Conservation (phyloP, 768 basidiomycete species). For the Xanthoconium stramineum region DNA sequence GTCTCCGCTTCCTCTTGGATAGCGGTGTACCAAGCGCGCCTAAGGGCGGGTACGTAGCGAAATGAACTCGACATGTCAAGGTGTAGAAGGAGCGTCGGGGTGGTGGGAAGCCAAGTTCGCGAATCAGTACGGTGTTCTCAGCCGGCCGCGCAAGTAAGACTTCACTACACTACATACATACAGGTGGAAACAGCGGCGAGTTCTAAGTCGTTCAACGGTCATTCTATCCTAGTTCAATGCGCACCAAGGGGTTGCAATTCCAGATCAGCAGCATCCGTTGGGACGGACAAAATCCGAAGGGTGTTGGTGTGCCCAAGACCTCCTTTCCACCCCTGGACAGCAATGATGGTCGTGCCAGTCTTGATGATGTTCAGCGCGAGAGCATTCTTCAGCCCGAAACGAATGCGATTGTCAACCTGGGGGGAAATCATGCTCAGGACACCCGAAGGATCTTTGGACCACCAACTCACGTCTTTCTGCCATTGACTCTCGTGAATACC, state of each 20-base stretch:
- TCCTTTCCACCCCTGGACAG: constrained; percentile 99
- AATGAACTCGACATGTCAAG: too few relatives aligned
- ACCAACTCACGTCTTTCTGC: constrained; percentile 85
- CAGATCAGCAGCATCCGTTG: constrained; percentile 76
- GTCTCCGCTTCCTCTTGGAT: too few relatives aligned
- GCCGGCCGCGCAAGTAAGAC: too few relatives aligned
- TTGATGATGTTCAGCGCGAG: constrained; percentile 82
- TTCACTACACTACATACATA: constrained; percentile 4
- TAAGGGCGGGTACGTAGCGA: too few relatives aligned
- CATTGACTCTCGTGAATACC: constrained; percentile 86
- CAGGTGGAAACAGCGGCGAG: constrained; percentile 1
- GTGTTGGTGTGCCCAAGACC: constrained; percentile 96
- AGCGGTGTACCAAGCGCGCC: too few relatives aligned
- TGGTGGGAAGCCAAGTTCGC: too few relatives aligned
- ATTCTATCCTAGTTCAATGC: constrained; percentile 11
- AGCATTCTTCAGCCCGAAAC: constrained; percentile 83
- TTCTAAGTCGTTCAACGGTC: constrained; percentile 6
- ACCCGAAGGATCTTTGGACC: not conserved
- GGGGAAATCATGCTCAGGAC: constrained; percentile 10
- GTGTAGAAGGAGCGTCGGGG: too few relatives aligned
- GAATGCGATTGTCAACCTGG: constrained; percentile 85
- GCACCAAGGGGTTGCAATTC: constrained; percentile 61
- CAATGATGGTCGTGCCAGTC: constrained; percentile 85
- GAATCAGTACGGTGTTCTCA: too few relatives aligned
- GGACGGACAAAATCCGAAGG: constrained; percentile 77